Percentiles rank a stretch among this genome's conserved stretches.
Conservation (phyloP, 129 eudicot genomes). For the Deinandra increscens region DNA sequence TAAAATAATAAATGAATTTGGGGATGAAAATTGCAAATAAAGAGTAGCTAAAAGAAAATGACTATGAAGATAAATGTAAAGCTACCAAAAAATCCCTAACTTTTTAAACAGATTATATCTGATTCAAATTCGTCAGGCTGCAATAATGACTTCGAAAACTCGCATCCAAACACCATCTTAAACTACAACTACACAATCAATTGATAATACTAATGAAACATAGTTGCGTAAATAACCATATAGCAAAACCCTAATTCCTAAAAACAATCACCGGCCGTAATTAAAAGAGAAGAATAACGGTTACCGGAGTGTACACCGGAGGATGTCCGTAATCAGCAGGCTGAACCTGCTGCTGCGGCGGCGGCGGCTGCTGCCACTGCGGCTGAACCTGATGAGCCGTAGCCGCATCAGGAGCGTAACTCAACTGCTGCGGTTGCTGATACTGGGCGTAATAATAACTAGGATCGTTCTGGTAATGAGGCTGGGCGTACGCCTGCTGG, state of each 20-base stretch:
- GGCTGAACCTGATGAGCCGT: slow-evolving; percentile 21
- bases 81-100: neutral
- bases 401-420: slow-evolving; percentile 35
- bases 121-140: slow-evolving; percentile 2
- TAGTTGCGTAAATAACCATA: no score
- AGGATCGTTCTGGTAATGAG: slow-evolving; percentile 30
- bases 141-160: neutral
- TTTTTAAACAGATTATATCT: neutral
- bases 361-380: slow-evolving; percentile 29
- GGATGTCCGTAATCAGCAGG: slow-evolving; percentile 28
- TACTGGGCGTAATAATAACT: slow-evolving; percentile 17
- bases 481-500: slow-evolving; percentile 17
- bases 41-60: neutral
- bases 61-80: neutral
- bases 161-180: neutral
- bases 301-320: slow-evolving; percentile 6
- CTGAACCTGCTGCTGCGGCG: slow-evolving; percentile 31
- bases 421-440: slow-evolving; percentile 26
- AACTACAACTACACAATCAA: neutral
- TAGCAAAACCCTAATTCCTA: slow-evolving; percentile 7
- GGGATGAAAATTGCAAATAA: neutral
- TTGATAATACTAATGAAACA: no score
- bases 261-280: neutral
- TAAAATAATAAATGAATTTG: neutral
- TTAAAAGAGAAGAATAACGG: neutral